Conservation (phyloP, 2,329 filamentous ascomycete genomes). For the Neofusicoccum umdonicola region DNA sequence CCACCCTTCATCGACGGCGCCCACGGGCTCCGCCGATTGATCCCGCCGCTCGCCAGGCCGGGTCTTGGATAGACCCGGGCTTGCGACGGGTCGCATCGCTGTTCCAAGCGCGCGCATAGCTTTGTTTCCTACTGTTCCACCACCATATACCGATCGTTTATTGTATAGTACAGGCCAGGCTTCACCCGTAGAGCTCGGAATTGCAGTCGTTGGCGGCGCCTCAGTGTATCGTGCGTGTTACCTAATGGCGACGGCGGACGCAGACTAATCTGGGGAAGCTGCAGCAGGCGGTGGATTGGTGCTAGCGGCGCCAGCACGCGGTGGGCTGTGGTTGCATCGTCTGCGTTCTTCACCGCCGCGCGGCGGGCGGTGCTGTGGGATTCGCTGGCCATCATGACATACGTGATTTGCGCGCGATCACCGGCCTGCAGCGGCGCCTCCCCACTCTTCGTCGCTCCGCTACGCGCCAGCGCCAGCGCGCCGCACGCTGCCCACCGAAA, state of each 20-base stretch:
- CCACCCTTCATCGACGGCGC: not conserved
- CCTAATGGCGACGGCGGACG: not conserved
- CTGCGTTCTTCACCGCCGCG: slow-evolving; percentile 15
- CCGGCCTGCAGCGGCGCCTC: slow-evolving; percentile 14
- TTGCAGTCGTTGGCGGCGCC: not conserved
- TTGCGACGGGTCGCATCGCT: not conserved
- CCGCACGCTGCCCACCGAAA: not conserved
- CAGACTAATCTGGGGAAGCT: slow-evolving; percentile 5
- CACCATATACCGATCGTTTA: slow-evolving; percentile 16
- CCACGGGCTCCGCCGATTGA: not conserved
- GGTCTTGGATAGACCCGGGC: not conserved
- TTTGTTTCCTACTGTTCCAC: not conserved
- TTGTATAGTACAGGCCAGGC: slow-evolving; percentile 18
- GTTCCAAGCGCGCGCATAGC: not conserved
- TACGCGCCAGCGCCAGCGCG: slow-evolving; percentile 9
- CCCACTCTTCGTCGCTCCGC: slow-evolving; percentile 9
- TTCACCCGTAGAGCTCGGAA: slow-evolving; percentile 3
- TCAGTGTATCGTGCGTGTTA: not conserved
- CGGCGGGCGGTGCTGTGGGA: not conserved
- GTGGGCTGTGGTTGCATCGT: slow-evolving; percentile 10
- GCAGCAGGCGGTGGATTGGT: not conserved
- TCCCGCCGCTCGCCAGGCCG: not conserved
- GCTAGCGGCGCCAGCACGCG: slow-evolving; percentile 2
- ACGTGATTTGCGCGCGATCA: slow-evolving; percentile 18
- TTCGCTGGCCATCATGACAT: slow-evolving; percentile 14